phyloP scores from a whole-genome alignment of 345 rosid genomes.

The Gossypium australe region DNA sequence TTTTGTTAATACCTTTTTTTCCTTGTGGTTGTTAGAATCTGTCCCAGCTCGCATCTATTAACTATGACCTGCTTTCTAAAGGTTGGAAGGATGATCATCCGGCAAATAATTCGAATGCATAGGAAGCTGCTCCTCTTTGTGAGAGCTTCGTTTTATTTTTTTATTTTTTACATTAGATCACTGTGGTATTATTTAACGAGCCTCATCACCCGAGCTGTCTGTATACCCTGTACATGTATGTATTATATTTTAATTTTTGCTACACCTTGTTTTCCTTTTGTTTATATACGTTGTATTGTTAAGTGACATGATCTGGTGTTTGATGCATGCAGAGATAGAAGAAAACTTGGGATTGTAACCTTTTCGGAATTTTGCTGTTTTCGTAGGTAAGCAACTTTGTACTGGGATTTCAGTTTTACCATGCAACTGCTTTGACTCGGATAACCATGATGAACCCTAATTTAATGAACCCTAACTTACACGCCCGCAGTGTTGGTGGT shows the following conservation, averaged over 20 bases:
- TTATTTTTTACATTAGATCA: slow-evolving; percentile 2
- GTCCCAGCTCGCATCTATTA: slow-evolving; percentile 95
- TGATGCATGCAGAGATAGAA: slow-evolving; percentile 38
- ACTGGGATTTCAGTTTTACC: slow-evolving; percentile 20
- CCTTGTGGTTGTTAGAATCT: slow-evolving; percentile 58
- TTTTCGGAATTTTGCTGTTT: slow-evolving; percentile 28
- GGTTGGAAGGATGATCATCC: slow-evolving; percentile 88
- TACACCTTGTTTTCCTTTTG: not conserved
- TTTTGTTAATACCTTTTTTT: slow-evolving; percentile 4
- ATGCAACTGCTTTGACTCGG: slow-evolving; percentile 18
- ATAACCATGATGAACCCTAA: slow-evolving; percentile 9
- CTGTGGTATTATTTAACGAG: slow-evolving; percentile 19
- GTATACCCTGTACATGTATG: slow-evolving; percentile 84
- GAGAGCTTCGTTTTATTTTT: slow-evolving; percentile 7
- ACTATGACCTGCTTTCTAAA: slow-evolving; percentile 93
- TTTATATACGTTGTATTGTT: not conserved
- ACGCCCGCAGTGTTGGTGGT: not conserved
- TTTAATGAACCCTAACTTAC: not conserved
- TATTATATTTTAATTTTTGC: slow-evolving; percentile 25
- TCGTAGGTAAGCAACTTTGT: slow-evolving; percentile 24
- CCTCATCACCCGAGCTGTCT: slow-evolving; percentile 25
- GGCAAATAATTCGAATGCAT: slow-evolving; percentile 42
- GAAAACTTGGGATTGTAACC: slow-evolving; percentile 27
- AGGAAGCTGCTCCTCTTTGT: slow-evolving; percentile 16
- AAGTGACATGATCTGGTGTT: not conserved